Percentiles rank a stretch among this genome's conserved stretches.
Evolutionary conservation across 179 eudicot genomes (phyloP).

Genomic region (Spinacia oleracea): DNA sequence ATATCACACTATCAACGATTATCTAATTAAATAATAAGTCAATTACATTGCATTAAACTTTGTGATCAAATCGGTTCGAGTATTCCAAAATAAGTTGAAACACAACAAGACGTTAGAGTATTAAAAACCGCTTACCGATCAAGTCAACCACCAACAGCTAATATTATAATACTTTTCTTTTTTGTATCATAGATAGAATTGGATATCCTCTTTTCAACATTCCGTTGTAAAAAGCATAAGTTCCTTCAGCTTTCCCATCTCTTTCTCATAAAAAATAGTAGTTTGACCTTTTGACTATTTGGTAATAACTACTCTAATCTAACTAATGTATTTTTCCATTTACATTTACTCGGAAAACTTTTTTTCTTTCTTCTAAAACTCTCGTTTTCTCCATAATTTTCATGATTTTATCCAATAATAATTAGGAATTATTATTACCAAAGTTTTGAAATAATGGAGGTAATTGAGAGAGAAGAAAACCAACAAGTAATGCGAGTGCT

Average conservation of each 20-base stretch:
- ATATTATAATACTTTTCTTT: neutral
- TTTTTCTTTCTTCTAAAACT: neutral
- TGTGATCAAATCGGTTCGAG: too few relatives aligned
- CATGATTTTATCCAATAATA: neutral
- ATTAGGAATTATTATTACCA: neutral
- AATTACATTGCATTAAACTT: too few relatives aligned
- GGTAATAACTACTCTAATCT: neutral
- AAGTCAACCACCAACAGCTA: neutral
- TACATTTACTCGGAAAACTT: neutral
- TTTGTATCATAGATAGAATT: too few relatives aligned
- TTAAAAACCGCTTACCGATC: too few relatives aligned
- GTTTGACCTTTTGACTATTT: conserved; percentile 13
- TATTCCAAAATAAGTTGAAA: too few relatives aligned
- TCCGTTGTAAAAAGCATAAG: neutral
- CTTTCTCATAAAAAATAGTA: neutral
- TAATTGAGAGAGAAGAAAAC: conserved; percentile 33
- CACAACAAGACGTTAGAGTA: too few relatives aligned
- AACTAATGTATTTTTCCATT: neutral
- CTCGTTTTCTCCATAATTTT: too few relatives aligned
- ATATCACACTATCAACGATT: too few relatives aligned
- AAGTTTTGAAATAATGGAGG: conserved; percentile 31
- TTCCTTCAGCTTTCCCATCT: neutral
- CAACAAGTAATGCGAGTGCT: conserved; percentile 54
- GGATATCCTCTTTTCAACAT: neutral
- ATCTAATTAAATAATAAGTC: too few relatives aligned